Base-by-base conservation (phyloP, 768 basidiomycete genomes). In the Kwoniella sp. region DNA sequence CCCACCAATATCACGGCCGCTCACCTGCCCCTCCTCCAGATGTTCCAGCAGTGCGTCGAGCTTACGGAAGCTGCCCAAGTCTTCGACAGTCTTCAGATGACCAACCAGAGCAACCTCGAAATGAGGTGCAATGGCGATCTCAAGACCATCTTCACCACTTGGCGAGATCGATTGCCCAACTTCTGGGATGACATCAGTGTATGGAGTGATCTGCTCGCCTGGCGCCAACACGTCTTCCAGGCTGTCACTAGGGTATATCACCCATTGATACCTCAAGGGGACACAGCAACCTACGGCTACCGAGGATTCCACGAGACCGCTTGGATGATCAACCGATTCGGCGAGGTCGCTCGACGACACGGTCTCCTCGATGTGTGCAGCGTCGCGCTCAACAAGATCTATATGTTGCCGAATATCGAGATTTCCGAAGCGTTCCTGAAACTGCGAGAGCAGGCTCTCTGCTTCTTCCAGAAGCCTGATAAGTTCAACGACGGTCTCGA, bases 291-390 rank as follows among this genome's bases (percentile, higher is more conserved):
- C 1, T 90, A 88, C 75, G 95, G 93, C 7, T 98, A 92, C 78
- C 87, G 96, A 56, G 96, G 96, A 8, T 97, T 92, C 80, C 96
- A 99, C 77, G 96, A 99, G 83, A 98, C 93, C 0, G 96, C 96
- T 7, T 99, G 96, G 96, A 98, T 96, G 77, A 97, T 98, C 83
- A 99, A 99, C 79, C 89, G 96, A 17, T 98, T 99, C 76, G 96
- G 96, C 9, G 95, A 99, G 82, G 93, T 97, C 60, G 96, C 96
- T 23, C 86, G 96, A 63, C 95, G 98, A 82, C 96, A 99, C 76
- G 91, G 94, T 67, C 85, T 99, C 7, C 85, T 94, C 51, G 96
- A 99, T 54, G 96, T 96, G 45, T 98, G 96, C 83, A 92, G 92
- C 82, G 91, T 86, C 4, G 90, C 91, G 1, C 85, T 99, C 74